Evolutionary conservation across 176 grass and related monocot species (phyloP).

Genomic region (Phoenix roebelenii): DNA sequence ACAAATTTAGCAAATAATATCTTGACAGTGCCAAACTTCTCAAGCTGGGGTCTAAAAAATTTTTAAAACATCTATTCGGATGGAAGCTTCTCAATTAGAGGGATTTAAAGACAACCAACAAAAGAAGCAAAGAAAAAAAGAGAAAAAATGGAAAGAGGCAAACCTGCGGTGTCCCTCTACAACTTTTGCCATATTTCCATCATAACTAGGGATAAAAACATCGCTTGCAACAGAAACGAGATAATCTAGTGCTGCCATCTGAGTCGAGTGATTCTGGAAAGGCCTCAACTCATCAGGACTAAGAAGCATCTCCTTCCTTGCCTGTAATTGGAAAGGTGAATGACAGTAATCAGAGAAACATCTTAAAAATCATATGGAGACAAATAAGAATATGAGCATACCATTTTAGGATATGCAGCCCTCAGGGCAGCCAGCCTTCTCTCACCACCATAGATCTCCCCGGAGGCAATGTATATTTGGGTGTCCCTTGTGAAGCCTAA

Average conservation of each 20-base stretch:
- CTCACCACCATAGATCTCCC: slow-evolving; percentile 88
- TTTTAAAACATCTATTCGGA: too few relatives aligned
- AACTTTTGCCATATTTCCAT: slow-evolving; percentile 98
- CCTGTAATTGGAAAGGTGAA: slow-evolving; percentile 39
- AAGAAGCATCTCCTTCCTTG: slow-evolving; percentile 88
- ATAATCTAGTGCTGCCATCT: slow-evolving; percentile 98
- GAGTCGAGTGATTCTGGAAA: slow-evolving; percentile 81
- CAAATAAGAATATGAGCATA: slow-evolving; percentile 28
- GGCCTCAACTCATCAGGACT: slow-evolving; percentile 67
- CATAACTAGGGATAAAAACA: slow-evolving; percentile 93
- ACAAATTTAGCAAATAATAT: too few relatives aligned
- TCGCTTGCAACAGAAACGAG: slow-evolving; percentile 80
- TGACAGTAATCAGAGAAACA: slow-evolving; percentile 16
- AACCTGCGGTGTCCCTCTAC: slow-evolving; percentile 95
- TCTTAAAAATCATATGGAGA: not conserved
- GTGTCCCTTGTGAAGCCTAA: slow-evolving; percentile 61
- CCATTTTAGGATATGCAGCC: slow-evolving; percentile 62
- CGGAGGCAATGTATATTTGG: slow-evolving; percentile 89
- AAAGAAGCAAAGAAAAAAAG: not conserved
- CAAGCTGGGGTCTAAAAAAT: too few relatives aligned
- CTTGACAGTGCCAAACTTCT: too few relatives aligned
- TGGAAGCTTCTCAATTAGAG: too few relatives aligned
- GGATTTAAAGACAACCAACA: too few relatives aligned
- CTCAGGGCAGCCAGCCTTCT: slow-evolving; percentile 59
- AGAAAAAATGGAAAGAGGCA: not conserved